phyloP scores from a whole-genome alignment of 331 rosid genomes.

The Cydonia oblonga region DNA sequence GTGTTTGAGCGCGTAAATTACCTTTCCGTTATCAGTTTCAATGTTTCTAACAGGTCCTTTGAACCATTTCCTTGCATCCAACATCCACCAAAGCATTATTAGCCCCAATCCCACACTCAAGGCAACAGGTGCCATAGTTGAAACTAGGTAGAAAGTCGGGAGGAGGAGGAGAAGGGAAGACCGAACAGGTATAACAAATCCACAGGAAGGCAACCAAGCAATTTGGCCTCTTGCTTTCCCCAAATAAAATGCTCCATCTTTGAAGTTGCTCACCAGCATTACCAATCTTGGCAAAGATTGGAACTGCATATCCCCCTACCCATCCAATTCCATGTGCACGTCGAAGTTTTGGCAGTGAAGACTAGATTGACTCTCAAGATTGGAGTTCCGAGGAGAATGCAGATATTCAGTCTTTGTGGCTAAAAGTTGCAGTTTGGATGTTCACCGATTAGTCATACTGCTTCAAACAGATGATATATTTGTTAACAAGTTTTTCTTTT shows the following conservation, averaged over 20 bases:
- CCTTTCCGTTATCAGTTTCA: constrained; percentile 35
- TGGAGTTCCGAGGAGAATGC: constrained; percentile 69
- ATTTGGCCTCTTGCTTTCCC: constrained; percentile 66
- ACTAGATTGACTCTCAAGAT: constrained; percentile 60
- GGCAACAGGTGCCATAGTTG: constrained; percentile 57
- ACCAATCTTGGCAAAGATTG: constrained; percentile 69
- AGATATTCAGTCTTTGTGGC: constrained; percentile 8
- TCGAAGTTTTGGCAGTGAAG: constrained; percentile 65
- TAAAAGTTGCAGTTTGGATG: not conserved
- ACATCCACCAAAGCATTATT: constrained; percentile 66
- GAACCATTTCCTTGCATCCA: constrained; percentile 84
- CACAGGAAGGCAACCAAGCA: constrained; percentile 58
- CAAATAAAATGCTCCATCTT: constrained; percentile 60
- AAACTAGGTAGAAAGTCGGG: constrained; percentile 58
- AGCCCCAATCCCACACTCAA: constrained; percentile 38
- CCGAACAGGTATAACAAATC: constrained; percentile 71
- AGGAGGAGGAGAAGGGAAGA: constrained; percentile 29
- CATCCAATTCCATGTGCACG: constrained; percentile 53
- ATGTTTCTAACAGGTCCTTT: constrained; percentile 69
- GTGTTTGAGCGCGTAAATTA: not conserved
- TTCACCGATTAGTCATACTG: not conserved
- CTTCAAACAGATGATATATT: not conserved
- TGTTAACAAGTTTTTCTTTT: not conserved
- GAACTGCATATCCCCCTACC: constrained; percentile 84
- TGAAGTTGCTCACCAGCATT: constrained; percentile 54